Percentiles rank a stretch among this genome's conserved stretches.
Evolutionary conservation across 768 basidiomycete genomes (phyloP).

Genomic region (Mycena albidolilacea): DNA sequence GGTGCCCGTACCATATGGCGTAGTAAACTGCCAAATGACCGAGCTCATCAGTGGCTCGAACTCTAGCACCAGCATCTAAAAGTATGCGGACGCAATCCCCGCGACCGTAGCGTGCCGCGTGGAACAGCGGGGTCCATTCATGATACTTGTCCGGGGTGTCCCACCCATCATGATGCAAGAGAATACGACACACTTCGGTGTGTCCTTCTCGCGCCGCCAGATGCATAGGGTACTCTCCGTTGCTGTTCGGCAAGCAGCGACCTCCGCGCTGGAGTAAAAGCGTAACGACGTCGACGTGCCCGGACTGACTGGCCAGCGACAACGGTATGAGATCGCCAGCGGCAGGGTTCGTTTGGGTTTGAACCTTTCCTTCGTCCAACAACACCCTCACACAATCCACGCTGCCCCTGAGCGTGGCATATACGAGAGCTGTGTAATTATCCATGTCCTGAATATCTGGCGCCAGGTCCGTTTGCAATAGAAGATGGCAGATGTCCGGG

Average conservation of each 20-base stretch:
- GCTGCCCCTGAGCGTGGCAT: slow-evolving; percentile 90
- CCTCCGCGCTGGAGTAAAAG: slow-evolving; percentile 86
- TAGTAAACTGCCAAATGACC: slow-evolving; percentile 92
- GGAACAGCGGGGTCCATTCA: slow-evolving; percentile 98
- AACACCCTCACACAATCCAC: slow-evolving; percentile 89
- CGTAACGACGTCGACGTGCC: slow-evolving; percentile 86
- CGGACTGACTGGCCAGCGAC: slow-evolving; percentile 91
- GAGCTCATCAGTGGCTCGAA: slow-evolving; percentile 86
- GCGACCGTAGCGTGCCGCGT: slow-evolving; percentile 92
- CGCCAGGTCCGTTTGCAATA: slow-evolving; percentile 78
- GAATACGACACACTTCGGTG: slow-evolving; percentile 82
- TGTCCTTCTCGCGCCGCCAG: slow-evolving; percentile 96
- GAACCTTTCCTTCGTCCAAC: slow-evolving; percentile 78
- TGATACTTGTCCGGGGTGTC: slow-evolving; percentile 96
- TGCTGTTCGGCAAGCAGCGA: slow-evolving; percentile 86
- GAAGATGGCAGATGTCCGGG: slow-evolving; percentile 77
- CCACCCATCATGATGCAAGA: slow-evolving; percentile 84
- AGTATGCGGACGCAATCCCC: slow-evolving; percentile 81
- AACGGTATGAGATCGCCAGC: slow-evolving; percentile 86
- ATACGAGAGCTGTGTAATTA: slow-evolving; percentile 94
- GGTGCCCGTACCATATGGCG: slow-evolving; percentile 96
- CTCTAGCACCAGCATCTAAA: slow-evolving; percentile 82
- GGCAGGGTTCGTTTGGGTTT: slow-evolving; percentile 69
- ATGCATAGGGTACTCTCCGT: slow-evolving; percentile 98
- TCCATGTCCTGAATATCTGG: slow-evolving; percentile 88